Evolutionary conservation across 805 yeast species (phyloP), one percentile per base, ranked within the genome.

Genomic region (Kazachstania martiniae): DNA sequence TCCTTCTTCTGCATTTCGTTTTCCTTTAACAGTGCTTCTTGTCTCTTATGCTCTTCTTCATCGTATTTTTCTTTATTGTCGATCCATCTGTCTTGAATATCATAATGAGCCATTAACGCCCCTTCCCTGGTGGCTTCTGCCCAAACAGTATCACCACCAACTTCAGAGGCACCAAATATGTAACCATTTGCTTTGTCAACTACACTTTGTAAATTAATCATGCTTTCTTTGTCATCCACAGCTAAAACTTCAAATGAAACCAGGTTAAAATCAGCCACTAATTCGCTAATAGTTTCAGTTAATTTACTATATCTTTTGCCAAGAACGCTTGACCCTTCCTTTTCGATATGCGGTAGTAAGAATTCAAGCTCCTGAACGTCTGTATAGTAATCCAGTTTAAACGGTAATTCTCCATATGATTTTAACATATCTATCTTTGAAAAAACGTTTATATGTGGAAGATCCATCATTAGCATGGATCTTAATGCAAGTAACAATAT

Each of bases 71-170:
- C 79, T 52, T 87, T 91, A 42, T 77, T 67, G 36, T 84, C 95
- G 8, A 91, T 71, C 98, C 98, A 91, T 38, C 99, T 66, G 43
- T 91, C 98, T 44, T 91, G 98, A 4, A 85, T 72, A 52, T 87
- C 95, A 5, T 73, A 61, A 25, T 50, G 42, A 22, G 50, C 74
- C 27, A 66, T 54, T 28, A 65, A 56, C 8, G 82, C 75, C 25
- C 87, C 77, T 50, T 82, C 84, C 41, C 97, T 67, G 1, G 89
- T 71, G 1, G 95, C 95, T 45, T 89, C 95, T n/a, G 86, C 82
- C 98, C 98, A 91, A 2, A 91, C 75, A 0, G 89, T 73, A 51
- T 91, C 99, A n/a, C 97, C 98, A 2, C 96, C 95, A 6, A 89
- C 67, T 45, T 91, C 99, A 19, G 86, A 82, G 1, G 87, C 65